Conservation (phyloP, 495 filamentous ascomycete species). For the Tuber borchii region DNA sequence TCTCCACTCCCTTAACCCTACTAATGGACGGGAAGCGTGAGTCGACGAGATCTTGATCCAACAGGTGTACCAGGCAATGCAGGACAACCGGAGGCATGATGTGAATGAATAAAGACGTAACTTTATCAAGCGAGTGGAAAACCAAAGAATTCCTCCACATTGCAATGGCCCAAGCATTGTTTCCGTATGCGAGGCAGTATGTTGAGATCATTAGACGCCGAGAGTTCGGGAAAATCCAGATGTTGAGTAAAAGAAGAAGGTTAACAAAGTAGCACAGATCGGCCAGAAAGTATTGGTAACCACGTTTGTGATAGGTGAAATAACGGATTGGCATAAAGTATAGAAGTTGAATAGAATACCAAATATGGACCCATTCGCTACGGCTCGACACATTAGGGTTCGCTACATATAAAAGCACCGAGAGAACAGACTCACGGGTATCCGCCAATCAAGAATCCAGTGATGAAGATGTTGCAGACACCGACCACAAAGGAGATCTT, state of each 20-base stretch:
- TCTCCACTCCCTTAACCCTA: conserved; percentile 68
- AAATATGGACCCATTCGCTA: conserved; percentile 72
- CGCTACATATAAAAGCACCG: not conserved
- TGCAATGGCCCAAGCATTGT: conserved; percentile 95
- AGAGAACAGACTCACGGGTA: conserved; percentile 48
- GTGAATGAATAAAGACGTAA: conserved; percentile 79
- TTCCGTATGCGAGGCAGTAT: conserved; percentile 87
- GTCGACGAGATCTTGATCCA: conserved; percentile 57
- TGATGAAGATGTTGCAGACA: conserved; percentile 94
- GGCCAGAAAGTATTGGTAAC: conserved; percentile 88
- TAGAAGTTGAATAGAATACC: conserved; percentile 77
- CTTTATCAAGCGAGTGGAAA: conserved; percentile 93
- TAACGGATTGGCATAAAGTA: conserved; percentile 97
- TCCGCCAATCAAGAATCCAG: conserved; percentile 84
- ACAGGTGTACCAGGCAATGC: conserved; percentile 83
- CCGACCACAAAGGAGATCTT: conserved; percentile 94
- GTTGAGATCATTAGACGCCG: conserved; percentile 89
- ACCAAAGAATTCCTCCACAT: conserved; percentile 99
- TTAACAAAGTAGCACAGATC: conserved; percentile 99
- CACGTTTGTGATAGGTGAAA: conserved; percentile 79
- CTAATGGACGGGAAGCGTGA: conserved; percentile 80
- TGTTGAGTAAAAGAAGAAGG: conserved; percentile 66
- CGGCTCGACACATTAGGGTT: conserved; percentile 17
- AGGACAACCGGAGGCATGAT: conserved; percentile 94
- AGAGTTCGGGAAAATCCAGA: conserved; percentile 87